Conservation (phyloP, 1,284 basidiomycete species). For the Ganoderma lucidum region DNA sequence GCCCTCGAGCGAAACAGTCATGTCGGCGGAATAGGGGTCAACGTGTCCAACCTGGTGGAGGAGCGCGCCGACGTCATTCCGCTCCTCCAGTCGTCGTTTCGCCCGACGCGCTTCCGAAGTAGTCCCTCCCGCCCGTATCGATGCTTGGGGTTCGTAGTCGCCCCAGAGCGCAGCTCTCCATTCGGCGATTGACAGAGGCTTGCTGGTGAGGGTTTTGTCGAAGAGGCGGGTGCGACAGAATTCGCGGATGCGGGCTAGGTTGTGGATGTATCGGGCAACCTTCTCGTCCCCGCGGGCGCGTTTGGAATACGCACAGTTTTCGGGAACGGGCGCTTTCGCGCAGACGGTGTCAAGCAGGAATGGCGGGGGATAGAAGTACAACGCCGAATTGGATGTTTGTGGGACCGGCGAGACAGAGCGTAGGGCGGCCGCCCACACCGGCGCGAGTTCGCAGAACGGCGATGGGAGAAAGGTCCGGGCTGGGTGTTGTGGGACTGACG, state of each 20-base stretch:
- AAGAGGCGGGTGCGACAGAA: conserved; percentile 19
- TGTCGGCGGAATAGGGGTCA: conserved; percentile 5
- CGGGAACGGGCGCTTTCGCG: not conserved
- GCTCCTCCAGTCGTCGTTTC: conserved; percentile 10
- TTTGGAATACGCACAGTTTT: not conserved
- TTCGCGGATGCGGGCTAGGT: conserved; percentile 11
- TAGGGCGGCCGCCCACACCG: not conserved
- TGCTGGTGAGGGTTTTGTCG: conserved; percentile 7
- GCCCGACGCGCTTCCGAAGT: not conserved
- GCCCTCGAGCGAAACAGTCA: not conserved
- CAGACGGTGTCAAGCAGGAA: conserved; percentile 14
- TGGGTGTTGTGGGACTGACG: not conserved
- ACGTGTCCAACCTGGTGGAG: conserved; percentile 11
- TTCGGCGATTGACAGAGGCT: conserved; percentile 15
- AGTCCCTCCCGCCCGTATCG: not conserved
- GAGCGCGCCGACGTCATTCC: conserved; percentile 12
- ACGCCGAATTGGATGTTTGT: not conserved
- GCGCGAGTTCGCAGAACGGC: not conserved
- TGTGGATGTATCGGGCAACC: conserved; percentile 3
- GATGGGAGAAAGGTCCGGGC: not conserved
- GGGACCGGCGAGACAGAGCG: conserved; percentile 6
- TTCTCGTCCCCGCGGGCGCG: conserved; percentile 12
- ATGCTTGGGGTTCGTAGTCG: not conserved
- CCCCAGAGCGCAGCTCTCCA: conserved; percentile 21
- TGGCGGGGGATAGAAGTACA: conserved; percentile 18